Base-by-base conservation (phyloP, 1,284 basidiomycete genomes). In the Puccinia triticina region DNA sequence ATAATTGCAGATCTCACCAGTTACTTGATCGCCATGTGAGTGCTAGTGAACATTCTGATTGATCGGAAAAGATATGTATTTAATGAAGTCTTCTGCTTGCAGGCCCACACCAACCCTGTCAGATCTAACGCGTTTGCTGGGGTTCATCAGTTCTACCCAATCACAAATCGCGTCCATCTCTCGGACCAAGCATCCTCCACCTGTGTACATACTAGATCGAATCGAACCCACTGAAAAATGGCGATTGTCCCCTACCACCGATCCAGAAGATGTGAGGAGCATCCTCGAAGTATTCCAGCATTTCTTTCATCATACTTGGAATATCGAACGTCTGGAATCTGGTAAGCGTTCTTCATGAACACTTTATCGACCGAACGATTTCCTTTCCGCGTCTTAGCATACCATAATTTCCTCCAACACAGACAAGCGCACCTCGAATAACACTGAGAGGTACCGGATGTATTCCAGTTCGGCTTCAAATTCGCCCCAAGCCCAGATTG, bases 1-100 rank as follows among this genome's bases (percentile, higher is more conserved):
- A 53, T 72, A 18, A 50, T 72, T 34, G 26, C 26, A 12, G 69
- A 72, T 32, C 69, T 72, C 10, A 72, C 43, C n/a, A 48, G 69
- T 34, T 72, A 72, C 50, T 53, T 53, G n/a, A 3, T 48, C 37
- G 26, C 46, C 23, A 21, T 26, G 43, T 69, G 26, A n/a, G 43
- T 23, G 18, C 67, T n/a, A 46, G 16, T 43, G 5, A 18, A 50
- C 26, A 48, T 12, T n/a, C 29, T 46, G 34, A 34, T 40, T 40
- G 26, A 40, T 66, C 29, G 12, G 61, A 32, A 29, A 59, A n/a
- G 7, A 59, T 26, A 61, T 16, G 14, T 26, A 10, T 14, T 26
- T 57, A n/a, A 57, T 26, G 23, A 5, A 57, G 55, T 29, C 26
- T 21, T 37, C 32, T 37, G 32, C 26, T 18, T 64, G 21, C 67